phyloP scores from a whole-genome alignment of 2,329 filamentous ascomycete species.

The Phyllosticta citribraziliensis region DNA sequence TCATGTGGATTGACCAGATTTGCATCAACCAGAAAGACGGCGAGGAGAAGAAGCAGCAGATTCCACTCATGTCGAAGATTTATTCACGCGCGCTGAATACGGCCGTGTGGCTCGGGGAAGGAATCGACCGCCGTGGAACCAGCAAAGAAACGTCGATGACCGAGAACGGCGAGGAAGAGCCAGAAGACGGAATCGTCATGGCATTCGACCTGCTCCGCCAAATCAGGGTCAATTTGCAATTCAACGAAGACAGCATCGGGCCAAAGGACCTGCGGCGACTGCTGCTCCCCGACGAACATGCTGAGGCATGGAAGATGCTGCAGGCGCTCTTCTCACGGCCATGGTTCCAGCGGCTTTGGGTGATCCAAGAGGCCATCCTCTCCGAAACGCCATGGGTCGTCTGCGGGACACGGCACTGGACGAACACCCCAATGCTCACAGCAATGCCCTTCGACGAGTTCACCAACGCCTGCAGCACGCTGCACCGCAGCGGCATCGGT shows the following conservation, averaged over 20 bases:
- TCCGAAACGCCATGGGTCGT: conserved; percentile 14
- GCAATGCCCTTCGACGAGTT: conserved; percentile 16
- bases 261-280: conserved; percentile 15
- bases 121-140: conserved; percentile 3
- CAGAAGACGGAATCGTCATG: conserved; percentile 11
- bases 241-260: conserved; percentile 12
- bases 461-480: conserved; percentile 12
- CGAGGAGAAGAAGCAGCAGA: conserved; percentile 9
- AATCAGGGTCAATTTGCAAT: conserved; percentile 11
- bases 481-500: conserved; percentile 4
- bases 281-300: conserved; percentile 11
- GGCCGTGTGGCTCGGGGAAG: conserved; percentile 13
- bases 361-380: conserved; percentile 18
- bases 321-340: conserved; percentile 14
- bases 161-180: conserved; percentile 12
- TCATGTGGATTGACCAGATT: conserved; percentile 12
- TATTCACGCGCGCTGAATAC: conserved; percentile 2
- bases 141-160: too few relatives aligned
- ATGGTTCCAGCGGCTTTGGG: conserved; percentile 20
- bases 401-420: conserved; percentile 12
- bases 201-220: conserved; percentile 16
- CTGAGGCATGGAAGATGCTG: conserved; percentile 15
- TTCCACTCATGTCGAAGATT: conserved; percentile 6
- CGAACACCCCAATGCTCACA: not conserved
- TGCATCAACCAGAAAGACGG: conserved; percentile 11